These are phyloP conservation scores for Pseudoperonospora humuli DNA, from an alignment of 352 stramenopile species.

Conservation along the genomic window DNA sequence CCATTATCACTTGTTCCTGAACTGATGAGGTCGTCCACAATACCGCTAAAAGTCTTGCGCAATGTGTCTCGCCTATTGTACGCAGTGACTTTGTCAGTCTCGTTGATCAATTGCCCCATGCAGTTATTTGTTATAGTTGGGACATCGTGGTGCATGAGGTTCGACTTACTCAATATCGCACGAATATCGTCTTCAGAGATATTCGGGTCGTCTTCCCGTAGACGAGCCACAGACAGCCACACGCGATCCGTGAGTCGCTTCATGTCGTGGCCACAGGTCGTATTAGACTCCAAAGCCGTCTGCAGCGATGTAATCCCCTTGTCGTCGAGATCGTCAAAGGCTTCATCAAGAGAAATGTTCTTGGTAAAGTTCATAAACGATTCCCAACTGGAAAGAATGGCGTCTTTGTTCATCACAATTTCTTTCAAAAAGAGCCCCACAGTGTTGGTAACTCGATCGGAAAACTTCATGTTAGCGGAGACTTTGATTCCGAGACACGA, in stretches of 20 bases:
- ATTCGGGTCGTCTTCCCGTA: constrained; percentile 20
- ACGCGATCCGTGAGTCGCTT: constrained; percentile 38
- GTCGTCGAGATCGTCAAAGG: constrained; percentile 5
- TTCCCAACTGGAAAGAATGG: constrained; percentile 3
- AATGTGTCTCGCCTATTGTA: constrained; percentile 42
- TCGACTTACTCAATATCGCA: constrained; percentile 28
- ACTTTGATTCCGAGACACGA: constrained; percentile 21
- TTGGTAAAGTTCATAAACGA: no score
- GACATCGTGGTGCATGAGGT: constrained; percentile 40
- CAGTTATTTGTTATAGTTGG: constrained; percentile 39
- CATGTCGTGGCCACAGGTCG: constrained; percentile 28
- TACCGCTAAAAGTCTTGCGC: constrained; percentile 42
- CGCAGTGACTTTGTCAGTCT: constrained; percentile 14
- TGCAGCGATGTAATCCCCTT: constrained; percentile 18
- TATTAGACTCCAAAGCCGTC: constrained; percentile 21
- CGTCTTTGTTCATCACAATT: background rate
- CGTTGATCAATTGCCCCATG: constrained; percentile 22
- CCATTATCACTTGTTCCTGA: constrained; percentile 33
- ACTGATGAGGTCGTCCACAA: constrained; percentile 49
- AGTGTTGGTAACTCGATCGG: constrained; percentile 4
- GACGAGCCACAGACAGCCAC: constrained; percentile 30
- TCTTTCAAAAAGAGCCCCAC: constrained; percentile 4
- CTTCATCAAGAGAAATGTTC: no score
- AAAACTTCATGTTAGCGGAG: constrained; percentile 3
- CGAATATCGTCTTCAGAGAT: constrained; percentile 36